phyloP scores from a whole-genome alignment of 2,329 filamentous ascomycete species.

The Epichloe elymi region DNA sequence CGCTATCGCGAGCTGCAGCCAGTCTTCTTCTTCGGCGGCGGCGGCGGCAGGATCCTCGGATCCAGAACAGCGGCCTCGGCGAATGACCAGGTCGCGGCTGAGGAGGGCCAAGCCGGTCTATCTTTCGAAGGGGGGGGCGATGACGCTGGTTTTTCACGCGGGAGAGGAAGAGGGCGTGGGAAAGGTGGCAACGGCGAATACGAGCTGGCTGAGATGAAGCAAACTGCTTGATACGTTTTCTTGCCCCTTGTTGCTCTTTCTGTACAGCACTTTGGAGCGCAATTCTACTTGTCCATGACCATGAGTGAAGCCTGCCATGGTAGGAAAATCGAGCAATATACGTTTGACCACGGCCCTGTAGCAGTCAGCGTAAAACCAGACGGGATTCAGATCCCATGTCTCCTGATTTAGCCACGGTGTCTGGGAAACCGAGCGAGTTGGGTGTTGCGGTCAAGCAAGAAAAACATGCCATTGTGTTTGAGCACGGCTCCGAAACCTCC shows the following conservation, averaged over 20 bases:
- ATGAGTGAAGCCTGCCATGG: no score
- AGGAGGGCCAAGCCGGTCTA: conserved; percentile 11
- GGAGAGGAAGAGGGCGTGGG: conserved; percentile 29
- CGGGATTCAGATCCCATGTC: no score
- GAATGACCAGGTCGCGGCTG: conserved; percentile 11
- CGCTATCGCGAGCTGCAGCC: conserved; percentile 80
- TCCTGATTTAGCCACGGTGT: no score
- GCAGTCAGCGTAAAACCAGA: no score
- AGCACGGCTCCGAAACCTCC: no score
- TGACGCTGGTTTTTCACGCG: background rate
- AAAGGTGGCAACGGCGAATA: conserved; percentile 46
- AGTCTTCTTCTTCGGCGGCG: conserved; percentile 67
- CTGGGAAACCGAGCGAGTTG: no score
- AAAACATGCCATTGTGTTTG: no score
- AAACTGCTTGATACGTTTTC: conserved; percentile 2
- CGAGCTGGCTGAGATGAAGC: conserved; percentile 48
- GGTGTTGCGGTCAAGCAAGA: no score
- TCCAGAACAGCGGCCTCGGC: conserved; percentile 7
- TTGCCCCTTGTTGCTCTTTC: background rate
- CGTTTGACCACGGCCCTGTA: no score
- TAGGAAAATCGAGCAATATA: no score
- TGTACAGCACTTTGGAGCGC: background rate
- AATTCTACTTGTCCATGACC: background rate
- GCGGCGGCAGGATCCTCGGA: conserved; percentile 36
- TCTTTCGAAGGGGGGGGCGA: conserved; percentile 27